These are phyloP conservation scores for Lactarius indigo DNA, from an alignment of 768 basidiomycete genomes.

Conservation along the genomic window DNA sequence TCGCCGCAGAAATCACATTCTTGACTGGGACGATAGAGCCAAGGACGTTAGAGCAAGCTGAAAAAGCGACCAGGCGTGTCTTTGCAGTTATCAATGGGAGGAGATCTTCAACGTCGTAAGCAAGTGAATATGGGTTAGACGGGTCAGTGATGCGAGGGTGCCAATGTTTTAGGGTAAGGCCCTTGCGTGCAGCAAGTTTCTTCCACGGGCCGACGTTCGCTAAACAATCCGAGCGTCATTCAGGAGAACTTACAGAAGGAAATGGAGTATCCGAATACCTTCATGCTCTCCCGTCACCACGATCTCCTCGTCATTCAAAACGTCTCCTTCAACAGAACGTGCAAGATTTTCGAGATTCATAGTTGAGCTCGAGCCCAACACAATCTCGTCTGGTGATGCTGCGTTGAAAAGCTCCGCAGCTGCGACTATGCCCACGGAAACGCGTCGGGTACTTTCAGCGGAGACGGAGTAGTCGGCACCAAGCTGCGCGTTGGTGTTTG, in stretches of 20 bases:
- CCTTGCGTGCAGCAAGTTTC: constrained; percentile 57
- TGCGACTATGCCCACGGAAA: constrained; percentile 46
- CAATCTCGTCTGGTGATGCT: constrained; percentile 55
- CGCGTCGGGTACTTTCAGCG: constrained; percentile 47
- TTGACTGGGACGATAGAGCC: constrained; percentile 63
- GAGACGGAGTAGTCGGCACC: constrained; percentile 67
- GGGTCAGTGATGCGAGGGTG: constrained; percentile 36
- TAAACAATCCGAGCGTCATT: constrained; percentile 28
- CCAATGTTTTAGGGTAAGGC: constrained; percentile 60
- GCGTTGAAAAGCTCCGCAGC: constrained; percentile 65
- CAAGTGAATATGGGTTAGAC: constrained; percentile 65
- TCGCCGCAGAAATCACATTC: constrained; percentile 48
- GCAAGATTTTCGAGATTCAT: constrained; percentile 68
- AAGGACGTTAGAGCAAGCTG: constrained; percentile 73
- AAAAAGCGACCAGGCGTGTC: constrained; percentile 71
- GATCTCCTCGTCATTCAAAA: constrained; percentile 64
- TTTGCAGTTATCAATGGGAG: constrained; percentile 57
- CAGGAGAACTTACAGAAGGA: neutral
- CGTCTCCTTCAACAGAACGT: constrained; percentile 51
- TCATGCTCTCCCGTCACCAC: constrained; percentile 81
- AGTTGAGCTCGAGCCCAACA: constrained; percentile 64
- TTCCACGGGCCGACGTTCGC: constrained; percentile 80
- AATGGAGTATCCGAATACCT: constrained; percentile 39
- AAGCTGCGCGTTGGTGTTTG: constrained; percentile 70
- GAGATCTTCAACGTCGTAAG: constrained; percentile 50